Percentiles rank a stretch among this genome's conserved stretches.
Conservation (phyloP, 768 basidiomycete species). For the Serendipita vermifera region DNA sequence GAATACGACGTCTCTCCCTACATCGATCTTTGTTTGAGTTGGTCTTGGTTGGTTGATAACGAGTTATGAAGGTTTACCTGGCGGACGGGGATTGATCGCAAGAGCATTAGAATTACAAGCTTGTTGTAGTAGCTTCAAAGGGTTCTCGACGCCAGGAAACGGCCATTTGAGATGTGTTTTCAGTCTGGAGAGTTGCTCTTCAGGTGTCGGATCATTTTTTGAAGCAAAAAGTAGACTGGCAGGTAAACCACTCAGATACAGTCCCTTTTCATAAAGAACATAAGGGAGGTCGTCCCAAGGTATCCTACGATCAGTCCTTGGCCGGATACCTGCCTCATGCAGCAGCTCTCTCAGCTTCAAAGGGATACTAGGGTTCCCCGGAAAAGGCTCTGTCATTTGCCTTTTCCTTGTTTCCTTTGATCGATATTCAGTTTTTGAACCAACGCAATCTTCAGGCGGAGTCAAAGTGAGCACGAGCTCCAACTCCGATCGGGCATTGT, state of each 20-base stretch:
- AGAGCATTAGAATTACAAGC: not conserved
- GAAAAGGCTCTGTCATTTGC: not conserved
- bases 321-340: not conserved
- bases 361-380: not conserved
- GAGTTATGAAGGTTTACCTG: too few species aligned
- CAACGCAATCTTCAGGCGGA: not conserved
- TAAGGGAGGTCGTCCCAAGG: not conserved
- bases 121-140: not conserved
- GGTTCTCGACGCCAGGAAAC: constrained; percentile 2
- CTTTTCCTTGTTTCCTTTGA: not conserved
- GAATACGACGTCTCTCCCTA: constrained; percentile 4
- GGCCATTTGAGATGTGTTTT: not conserved
- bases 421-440: not conserved
- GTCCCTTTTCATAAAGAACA: not conserved
- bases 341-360: not conserved
- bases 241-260: not conserved
- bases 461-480: not conserved
- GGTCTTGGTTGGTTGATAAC: too few species aligned
- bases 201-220: not conserved
- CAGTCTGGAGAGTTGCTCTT: not conserved
- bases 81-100: not conserved
- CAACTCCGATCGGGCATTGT: not conserved
- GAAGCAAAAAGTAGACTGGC: not conserved
- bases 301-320: not conserved
- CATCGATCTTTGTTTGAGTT: too few species aligned